Base-by-base conservation (phyloP, 371 early-diverging fungal genomes). In the Syncephalastrum contaminatum region DNA sequence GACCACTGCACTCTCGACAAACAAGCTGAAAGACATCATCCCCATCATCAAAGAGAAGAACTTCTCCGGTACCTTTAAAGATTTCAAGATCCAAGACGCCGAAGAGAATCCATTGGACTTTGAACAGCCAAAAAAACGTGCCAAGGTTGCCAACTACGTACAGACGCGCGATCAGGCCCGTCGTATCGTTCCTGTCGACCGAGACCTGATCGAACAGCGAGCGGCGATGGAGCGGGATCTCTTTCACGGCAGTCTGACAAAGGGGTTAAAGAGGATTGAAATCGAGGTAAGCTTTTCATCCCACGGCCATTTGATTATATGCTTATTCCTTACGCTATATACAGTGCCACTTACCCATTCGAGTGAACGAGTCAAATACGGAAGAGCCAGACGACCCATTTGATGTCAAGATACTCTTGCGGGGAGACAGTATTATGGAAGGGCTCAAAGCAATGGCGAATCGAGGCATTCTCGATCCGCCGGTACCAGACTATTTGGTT, bases 361-460 rank as follows among this genome's bases (percentile, higher is more conserved):
- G 36, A 8, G 8, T 30, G 2, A 30, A 30, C 10, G 36, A 30
- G 36, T 30, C 36, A 2, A 10, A 30, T 30, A 5, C 12, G 36
- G 10, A 30, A 30, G 36, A 30, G 36, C 6, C 10, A 8, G 36
- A 30, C 36, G 36, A 30, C 36, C 36, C 36, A 30, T 30, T 55
- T 41, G 22, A 15, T 5, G 16, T 57, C 51, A 50, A 43, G 15
- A 53, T 83, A 13, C 48, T 53, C 0, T 52, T 84, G 50, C 70
- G 73, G 19, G 85, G 85, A 0, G 44, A 51, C 0, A 81, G 75
- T 69, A 77, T 84, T 13, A 66, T 79, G 30, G 74, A 78, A 42
- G 85, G 85, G 4, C 20, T 84, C 14, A 70, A 64, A 48, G 58
- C 61, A 12, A 44, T 80, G 49, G 58, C 74, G 22, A 55, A 66